Conservation (phyloP, 1,284 basidiomycete species). For the Cryptococcus maquisensis region DNA sequence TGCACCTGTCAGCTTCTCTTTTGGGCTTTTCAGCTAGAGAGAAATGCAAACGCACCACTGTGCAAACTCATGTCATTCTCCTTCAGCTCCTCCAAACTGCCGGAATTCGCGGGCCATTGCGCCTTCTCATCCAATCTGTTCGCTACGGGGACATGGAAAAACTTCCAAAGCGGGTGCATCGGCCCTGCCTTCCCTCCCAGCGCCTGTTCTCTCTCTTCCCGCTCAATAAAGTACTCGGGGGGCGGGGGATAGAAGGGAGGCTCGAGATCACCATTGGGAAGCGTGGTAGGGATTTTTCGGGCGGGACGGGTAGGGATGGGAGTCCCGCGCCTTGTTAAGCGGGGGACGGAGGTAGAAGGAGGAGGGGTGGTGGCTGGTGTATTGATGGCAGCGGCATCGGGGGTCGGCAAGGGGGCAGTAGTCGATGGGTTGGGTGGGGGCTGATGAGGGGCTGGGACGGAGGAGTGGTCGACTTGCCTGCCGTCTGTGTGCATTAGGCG, state of each 20-base stretch:
- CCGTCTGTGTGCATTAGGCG: constrained; percentile 28
- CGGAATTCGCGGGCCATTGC: constrained; percentile 11
- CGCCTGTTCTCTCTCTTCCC: constrained; percentile 18
- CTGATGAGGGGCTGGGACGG: not conserved
- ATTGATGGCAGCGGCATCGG: not conserved
- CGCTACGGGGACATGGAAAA: constrained; percentile 39
- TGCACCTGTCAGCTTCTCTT: not conserved
- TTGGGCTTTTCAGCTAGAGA: not conserved
- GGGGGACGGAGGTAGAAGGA: constrained; percentile 3
- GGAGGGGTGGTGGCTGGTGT: not conserved
- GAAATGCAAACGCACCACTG: constrained; percentile 28
- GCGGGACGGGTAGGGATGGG: constrained; percentile 35
- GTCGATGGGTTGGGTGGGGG: not conserved
- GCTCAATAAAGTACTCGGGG: constrained; percentile 22
- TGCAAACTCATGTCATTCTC: constrained; percentile 24
- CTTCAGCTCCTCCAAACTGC: constrained; percentile 24
- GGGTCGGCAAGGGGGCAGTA: not conserved
- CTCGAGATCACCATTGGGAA: constrained; percentile 39
- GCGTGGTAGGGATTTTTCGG: constrained; percentile 26
- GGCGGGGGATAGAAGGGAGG: constrained; percentile 36
- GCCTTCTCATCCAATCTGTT: constrained; percentile 1
- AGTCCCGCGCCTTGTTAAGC: constrained; percentile 20
- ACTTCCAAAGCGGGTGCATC: constrained; percentile 46
- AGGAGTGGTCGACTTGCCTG: constrained; percentile 23
- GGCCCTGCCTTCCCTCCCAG: not conserved